Conservation (phyloP, 75 land plant species). For the Cupressus sempervirens region DNA sequence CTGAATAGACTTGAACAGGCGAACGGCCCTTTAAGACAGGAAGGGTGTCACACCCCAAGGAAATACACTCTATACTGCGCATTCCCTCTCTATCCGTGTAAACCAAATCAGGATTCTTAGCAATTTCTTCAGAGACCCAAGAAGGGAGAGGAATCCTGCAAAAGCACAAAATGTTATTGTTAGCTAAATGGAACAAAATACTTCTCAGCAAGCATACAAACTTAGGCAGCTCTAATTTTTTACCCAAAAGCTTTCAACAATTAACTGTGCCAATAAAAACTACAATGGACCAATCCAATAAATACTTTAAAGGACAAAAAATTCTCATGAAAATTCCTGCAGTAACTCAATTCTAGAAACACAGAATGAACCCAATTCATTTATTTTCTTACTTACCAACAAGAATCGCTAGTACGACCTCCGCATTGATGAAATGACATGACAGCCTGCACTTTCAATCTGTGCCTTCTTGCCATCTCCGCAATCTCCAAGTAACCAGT, state of each 20-base stretch:
- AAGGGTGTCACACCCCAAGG: slow-evolving; percentile 71
- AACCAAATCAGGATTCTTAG: slow-evolving; percentile 52
- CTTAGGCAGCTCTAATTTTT: background rate
- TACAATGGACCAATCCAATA: background rate
- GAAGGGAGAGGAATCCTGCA: slow-evolving; percentile 68
- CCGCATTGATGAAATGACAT: slow-evolving; percentile 95
- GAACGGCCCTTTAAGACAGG: slow-evolving; percentile 63
- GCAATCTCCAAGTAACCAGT: slow-evolving; percentile 68
- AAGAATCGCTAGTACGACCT: slow-evolving; percentile 52
- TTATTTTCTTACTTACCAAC: background rate
- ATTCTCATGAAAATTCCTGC: background rate
- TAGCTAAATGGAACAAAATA: background rate
- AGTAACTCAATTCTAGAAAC: background rate
- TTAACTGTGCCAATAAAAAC: background rate
- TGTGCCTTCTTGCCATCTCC: slow-evolving; percentile 65
- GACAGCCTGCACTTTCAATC: slow-evolving; percentile 86
- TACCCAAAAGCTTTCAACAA: background rate
- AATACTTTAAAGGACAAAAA: background rate
- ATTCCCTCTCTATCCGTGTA: slow-evolving; percentile 62
- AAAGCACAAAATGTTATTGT: background rate
- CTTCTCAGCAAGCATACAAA: background rate
- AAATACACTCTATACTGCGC: slow-evolving; percentile 61
- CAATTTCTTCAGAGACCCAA: slow-evolving; percentile 68
- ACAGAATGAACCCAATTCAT: background rate
- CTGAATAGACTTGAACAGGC: slow-evolving; percentile 74